Conservation (phyloP, 768 basidiomycete genomes). For the Leccinum rimulosum region DNA sequence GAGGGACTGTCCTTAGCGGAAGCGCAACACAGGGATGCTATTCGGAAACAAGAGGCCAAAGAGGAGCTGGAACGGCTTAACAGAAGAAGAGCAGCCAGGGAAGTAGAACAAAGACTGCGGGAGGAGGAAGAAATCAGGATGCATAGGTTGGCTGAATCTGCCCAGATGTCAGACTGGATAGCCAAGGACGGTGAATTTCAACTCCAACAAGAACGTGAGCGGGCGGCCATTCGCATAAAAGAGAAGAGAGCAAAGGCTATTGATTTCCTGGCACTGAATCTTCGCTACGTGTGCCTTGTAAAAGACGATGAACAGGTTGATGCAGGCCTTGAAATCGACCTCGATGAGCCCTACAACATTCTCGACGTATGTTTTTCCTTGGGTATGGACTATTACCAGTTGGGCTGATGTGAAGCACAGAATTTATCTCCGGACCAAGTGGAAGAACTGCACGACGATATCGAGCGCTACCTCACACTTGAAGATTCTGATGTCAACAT, state of each 20-base stretch:
- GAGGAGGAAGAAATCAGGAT: constrained; percentile 93
- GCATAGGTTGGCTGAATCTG: constrained; percentile 88
- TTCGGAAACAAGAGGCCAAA: constrained; percentile 86
- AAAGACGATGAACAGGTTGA: constrained; percentile 80
- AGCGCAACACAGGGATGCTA: constrained; percentile 71
- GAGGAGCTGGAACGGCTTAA: constrained; percentile 94
- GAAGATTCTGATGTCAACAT: constrained; percentile 84
- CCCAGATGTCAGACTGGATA: constrained; percentile 98
- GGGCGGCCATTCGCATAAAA: constrained; percentile 91
- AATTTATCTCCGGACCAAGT: constrained; percentile 86
- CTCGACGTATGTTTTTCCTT: constrained; percentile 67
- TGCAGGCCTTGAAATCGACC: constrained; percentile 91
- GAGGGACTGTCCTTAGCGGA: constrained; percentile 78
- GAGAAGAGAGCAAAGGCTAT: constrained; percentile 99
- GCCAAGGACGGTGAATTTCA: constrained; percentile 97
- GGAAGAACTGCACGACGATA: constrained; percentile 91
- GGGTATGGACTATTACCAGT: neutral
- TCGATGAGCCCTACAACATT: constrained; percentile 98
- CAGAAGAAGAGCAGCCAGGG: constrained; percentile 84
- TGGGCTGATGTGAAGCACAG: constrained; percentile 38
- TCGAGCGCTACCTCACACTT: constrained; percentile 84
- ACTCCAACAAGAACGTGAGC: constrained; percentile 85
- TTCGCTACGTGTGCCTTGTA: constrained; percentile 82
- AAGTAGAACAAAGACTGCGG: constrained; percentile 80
- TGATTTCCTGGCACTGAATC: constrained; percentile 93